Evolutionary conservation across 441 rosid species (phyloP).

Genomic region (Macaranga tanarius): DNA sequence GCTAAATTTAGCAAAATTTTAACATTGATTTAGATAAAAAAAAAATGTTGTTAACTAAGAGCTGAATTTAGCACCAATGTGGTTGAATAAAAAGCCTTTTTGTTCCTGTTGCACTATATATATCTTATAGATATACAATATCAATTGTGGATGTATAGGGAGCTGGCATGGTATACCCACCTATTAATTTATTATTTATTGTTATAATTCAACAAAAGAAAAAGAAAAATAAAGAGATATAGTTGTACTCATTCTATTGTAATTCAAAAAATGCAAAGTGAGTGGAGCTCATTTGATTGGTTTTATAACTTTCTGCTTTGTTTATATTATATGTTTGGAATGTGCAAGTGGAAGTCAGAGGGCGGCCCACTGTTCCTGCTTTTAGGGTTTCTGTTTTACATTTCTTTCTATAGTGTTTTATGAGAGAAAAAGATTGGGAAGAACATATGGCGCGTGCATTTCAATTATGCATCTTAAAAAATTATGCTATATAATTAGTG

Average conservation of each 20-base stretch:
- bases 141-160: constrained; percentile 32
- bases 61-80: constrained; percentile 71
- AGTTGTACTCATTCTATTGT: constrained; percentile 23
- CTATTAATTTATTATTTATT: constrained; percentile 11
- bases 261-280: constrained; percentile 18
- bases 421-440: background rate
- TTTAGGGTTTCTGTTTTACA: constrained; percentile 47
- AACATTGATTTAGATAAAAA: constrained; percentile 17
- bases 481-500: background rate
- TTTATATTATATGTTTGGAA: constrained; percentile 31
- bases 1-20: constrained; percentile 69
- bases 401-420: background rate
- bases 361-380: constrained; percentile 51
- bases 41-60: constrained; percentile 15
- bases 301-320: constrained; percentile 30
- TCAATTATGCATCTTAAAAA: too few relatives aligned
- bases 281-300: constrained; percentile 43
- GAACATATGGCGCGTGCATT: background rate
- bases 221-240: constrained; percentile 13
- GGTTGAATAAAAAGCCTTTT: constrained; percentile 33
- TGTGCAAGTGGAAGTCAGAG: constrained; percentile 63
- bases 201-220: constrained; percentile 1
- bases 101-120: constrained; percentile 58
- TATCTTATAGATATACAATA: too few relatives aligned
- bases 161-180: constrained; percentile 23